Base-by-base conservation (phyloP, 805 yeast species). In the Ogataea glucozyma region DNA sequence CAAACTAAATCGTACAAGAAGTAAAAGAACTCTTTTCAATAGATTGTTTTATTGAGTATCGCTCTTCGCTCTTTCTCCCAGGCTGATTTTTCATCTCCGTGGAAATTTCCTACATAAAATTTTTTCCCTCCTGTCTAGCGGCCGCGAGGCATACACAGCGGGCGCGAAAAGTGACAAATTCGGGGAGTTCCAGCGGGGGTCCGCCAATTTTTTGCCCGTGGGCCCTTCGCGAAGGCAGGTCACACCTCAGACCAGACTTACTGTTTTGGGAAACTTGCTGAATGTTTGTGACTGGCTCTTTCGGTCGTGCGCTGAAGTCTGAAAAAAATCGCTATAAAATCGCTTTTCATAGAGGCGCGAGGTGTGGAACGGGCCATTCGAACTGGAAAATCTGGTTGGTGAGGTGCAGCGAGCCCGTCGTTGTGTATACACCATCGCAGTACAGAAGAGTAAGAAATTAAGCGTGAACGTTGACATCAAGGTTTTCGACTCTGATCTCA, bases 201-300 rank as follows among this genome's bases (percentile, higher is more conserved):
- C 7, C 26, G 11, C 18, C 8, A 14, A 27, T 8, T 12, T n/a
- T 24, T 17, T 11, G 10, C 29, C 27, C 16, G 22, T 10, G 13
- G 17, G 14, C 24, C 19, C 14, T 19, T 24, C 38, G 38, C 38
- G 38, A 22, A 33, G 39, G 40, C 12, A 7, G 4, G 24, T 4
- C 13, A 46, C 49, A 31, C 46, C 46, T 36, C 12, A 24, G 30
- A 39, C 49, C 43, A 7, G 8, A 23, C 20, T 11, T 34, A 23
- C 38, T 19, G 11, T 22, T 31, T 34, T 9, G 14, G 36, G 42
- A n/a, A 39, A 23, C 17, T 31, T 21, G 4, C 2, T 10, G 16
- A n/a, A 13, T 16, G 24, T 26, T 38, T 47, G 51, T 47, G 51
- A 47, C 51, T 41, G 51, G 39, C 31, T 26, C 31, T 30, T 43